phyloP scores from a whole-genome alignment of 148 eudicot species.

The Rhododendron griersonianum region DNA sequence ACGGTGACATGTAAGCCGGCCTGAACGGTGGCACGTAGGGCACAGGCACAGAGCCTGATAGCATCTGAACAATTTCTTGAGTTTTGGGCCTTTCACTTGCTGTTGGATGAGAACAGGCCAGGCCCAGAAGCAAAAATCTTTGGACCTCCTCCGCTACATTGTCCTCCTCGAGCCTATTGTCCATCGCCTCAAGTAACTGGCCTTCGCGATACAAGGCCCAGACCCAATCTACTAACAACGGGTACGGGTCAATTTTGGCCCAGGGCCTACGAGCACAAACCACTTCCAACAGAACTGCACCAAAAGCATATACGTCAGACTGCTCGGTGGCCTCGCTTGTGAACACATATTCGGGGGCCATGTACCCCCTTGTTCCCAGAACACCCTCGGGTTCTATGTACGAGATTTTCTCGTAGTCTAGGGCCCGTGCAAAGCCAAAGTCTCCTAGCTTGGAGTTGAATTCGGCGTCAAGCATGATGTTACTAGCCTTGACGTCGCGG shows the following conservation, averaged over 20 bases:
- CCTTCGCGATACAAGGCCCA: slow-evolving; percentile 76
- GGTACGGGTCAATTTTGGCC: slow-evolving; percentile 39
- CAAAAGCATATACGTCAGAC: slow-evolving; percentile 70
- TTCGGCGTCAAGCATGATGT: slow-evolving; percentile 71
- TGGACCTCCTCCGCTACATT: slow-evolving; percentile 50
- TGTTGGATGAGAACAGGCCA: slow-evolving; percentile 73
- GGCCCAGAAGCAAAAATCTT: slow-evolving; percentile 52
- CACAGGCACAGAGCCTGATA: slow-evolving; percentile 44
- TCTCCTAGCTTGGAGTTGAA: slow-evolving; percentile 81
- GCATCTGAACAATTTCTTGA: slow-evolving; percentile 43
- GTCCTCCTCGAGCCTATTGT: slow-evolving; percentile 42
- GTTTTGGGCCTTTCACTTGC: slow-evolving; percentile 62
- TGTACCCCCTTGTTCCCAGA: slow-evolving; percentile 77
- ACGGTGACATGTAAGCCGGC: slow-evolving; percentile 77
- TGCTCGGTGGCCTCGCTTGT: slow-evolving; percentile 69
- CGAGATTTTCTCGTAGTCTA: slow-evolving; percentile 64
- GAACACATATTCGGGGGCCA: slow-evolving; percentile 86
- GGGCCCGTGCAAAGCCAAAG: slow-evolving; percentile 80
- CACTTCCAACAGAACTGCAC: slow-evolving; percentile 63
- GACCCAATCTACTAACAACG: slow-evolving; percentile 65
- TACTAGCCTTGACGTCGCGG: slow-evolving; percentile 84
- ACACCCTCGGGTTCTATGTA: slow-evolving; percentile 69
- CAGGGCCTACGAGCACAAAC: slow-evolving; percentile 57
- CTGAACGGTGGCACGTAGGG: slow-evolving; percentile 66
- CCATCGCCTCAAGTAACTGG: slow-evolving; percentile 46